Evolutionary conservation across 139 green algal genomes (phyloP), one percentile per base, ranked within the genome.

Genomic region (Spirogloea muscicola): DNA sequence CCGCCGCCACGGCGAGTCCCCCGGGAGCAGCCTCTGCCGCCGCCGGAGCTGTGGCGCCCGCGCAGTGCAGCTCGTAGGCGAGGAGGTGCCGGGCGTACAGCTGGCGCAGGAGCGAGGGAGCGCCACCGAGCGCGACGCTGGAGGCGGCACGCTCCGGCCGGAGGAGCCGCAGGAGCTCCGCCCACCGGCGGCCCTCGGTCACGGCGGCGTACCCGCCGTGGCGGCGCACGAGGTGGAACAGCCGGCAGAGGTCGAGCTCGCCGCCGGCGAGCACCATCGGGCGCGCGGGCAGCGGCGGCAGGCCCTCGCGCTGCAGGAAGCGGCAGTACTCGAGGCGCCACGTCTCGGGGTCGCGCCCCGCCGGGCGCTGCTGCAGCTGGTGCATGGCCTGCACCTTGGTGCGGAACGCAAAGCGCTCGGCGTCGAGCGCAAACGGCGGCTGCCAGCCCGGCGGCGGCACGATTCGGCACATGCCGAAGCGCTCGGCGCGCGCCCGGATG

Each of bases 391-490:
- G 91, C 21, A 92, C 70, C 0, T 86, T 82, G 3, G 88, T 95
- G 2, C 78, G 64, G 76, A 96, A 93, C 37, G 68, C 71, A 31
- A 91, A 86, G 31, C 6, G 49, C 1, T 64, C 16, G 6, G 65
- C 72, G 82, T 92, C 72, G 1, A 96, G 65, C 7, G 82, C 80
- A 65, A 89, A 94, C 0, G 81, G 85, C 6, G 86, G 84, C 7
- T 79, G 59, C 87, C 87, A 96, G 36, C 74, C 79, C 0, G 69
- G 49, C 0, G 93, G 93, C 3, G 93, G 93, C 13, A 96, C 85
- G 59, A 98, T 95, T 51, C 84, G 84, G 5, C 87, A 91, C 44
- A 97, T 89, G 18, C 94, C 91, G 60, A 83, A 92, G 58, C 51
- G 41, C 69, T 92, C 87, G 4, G 85, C 89, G 34, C 78, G 27